Evolutionary conservation across 1,139 yeast species (phyloP).

Genomic region (Suhomyces kunorum): DNA sequence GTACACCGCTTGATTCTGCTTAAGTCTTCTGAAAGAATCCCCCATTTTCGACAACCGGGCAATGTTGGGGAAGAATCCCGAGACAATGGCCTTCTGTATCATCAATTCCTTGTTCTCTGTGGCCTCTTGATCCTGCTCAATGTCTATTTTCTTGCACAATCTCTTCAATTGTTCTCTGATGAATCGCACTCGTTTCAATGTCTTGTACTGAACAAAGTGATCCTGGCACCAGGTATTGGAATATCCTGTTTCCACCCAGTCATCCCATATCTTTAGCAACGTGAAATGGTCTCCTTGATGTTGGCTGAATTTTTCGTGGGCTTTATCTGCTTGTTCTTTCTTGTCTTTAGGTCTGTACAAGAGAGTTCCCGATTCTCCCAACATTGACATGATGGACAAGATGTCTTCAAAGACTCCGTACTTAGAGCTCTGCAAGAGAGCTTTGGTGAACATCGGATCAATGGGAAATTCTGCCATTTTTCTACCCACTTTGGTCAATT

Average conservation of each 20-base stretch:
- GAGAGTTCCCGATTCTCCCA: conserved; percentile 75
- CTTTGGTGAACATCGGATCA: conserved; percentile 85
- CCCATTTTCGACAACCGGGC: conserved; percentile 74
- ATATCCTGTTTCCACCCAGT: conserved; percentile 72
- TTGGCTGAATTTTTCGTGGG: conserved; percentile 53
- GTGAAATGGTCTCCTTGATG: conserved; percentile 79
- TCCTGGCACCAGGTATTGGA: conserved; percentile 88
- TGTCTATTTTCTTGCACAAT: conserved; percentile 62
- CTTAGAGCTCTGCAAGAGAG: conserved; percentile 62
- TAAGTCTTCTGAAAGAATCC: conserved; percentile 64
- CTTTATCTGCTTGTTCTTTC: conserved; percentile 63
- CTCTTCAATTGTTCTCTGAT: conserved; percentile 70
- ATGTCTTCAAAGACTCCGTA: conserved; percentile 65
- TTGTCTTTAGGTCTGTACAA: conserved; percentile 76
- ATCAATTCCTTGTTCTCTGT: conserved; percentile 26
- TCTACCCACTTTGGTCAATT: conserved; percentile 74
- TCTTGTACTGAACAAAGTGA: conserved; percentile 73
- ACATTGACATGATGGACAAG: conserved; percentile 72
- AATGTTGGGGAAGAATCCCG: conserved; percentile 84
- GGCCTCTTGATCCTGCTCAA: conserved; percentile 9
- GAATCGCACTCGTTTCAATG: conserved; percentile 68
- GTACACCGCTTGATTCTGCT: conserved; percentile 64
- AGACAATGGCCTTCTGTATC: conserved; percentile 66
- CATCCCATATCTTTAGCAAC: conserved; percentile 69
- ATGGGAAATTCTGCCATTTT: conserved; percentile 92